These are phyloP conservation scores for Phytophthora parvispora DNA, from an alignment of 352 stramenopile genomes.

Conservation along the genomic window DNA sequence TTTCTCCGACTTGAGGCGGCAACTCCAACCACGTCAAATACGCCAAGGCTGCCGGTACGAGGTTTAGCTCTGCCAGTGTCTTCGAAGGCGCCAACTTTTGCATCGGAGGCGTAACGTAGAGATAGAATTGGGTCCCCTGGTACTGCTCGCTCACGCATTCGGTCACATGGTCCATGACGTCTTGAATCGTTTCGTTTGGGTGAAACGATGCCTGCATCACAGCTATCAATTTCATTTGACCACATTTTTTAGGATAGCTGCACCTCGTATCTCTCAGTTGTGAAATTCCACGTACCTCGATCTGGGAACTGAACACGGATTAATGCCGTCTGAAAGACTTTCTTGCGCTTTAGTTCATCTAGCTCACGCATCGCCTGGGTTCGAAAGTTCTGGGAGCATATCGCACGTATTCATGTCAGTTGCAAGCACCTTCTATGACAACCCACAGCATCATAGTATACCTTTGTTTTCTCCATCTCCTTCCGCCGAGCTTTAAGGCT, in stretches of 20 bases:
- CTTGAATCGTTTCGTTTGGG: constrained; percentile 78
- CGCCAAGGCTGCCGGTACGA: constrained; percentile 80
- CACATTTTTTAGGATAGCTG: background rate
- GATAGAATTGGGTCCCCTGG: constrained; percentile 57
- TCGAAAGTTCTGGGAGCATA: constrained; percentile 73
- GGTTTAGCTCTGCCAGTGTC: constrained; percentile 71
- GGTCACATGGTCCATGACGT: constrained; percentile 75
- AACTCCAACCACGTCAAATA: constrained; percentile 82
- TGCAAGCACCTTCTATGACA: background rate
- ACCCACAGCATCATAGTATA: constrained; percentile 22
- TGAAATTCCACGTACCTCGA: constrained; percentile 54
- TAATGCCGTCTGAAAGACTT: constrained; percentile 79
- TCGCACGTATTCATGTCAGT: background rate
- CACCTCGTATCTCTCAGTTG: background rate
- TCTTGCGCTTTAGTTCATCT: constrained; percentile 88
- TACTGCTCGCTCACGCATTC: constrained; percentile 50
- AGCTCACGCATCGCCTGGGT: constrained; percentile 91
- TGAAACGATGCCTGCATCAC: constrained; percentile 88
- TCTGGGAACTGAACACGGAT: constrained; percentile 90
- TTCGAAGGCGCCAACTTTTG: constrained; percentile 69
- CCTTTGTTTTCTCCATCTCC: constrained; percentile 86
- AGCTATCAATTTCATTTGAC: constrained; percentile 42
- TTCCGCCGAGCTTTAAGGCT: constrained; percentile 77
- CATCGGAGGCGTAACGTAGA: constrained; percentile 84
- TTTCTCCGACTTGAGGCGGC: constrained; percentile 21